Base-by-base conservation (phyloP, 345 rosid genomes). In the Anastatica hierochuntica region DNA sequence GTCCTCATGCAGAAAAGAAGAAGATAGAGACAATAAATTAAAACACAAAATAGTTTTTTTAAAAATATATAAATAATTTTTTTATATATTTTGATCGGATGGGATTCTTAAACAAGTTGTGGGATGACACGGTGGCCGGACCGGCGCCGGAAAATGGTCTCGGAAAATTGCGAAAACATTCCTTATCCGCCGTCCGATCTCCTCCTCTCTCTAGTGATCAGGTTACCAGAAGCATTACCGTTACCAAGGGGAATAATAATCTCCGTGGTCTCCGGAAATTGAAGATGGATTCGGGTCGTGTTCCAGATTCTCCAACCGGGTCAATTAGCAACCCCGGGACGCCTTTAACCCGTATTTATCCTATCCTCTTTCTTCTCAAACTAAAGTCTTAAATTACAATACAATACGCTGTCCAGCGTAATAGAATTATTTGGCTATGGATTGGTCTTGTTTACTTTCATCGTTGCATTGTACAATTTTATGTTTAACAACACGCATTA, bases 91-190 rank as follows among this genome's bases (percentile, higher is more conserved):
- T 35, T 58, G 56, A 59, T 24, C 66, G 50, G 66, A 89, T 90
- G 98, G 98, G 92, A 53, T 76, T 90, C 59, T 82, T 90, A 46
- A 81, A 84, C 67, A 79, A 86, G 77, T 73, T 90, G 44, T 90
- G 98, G 98, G 96, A 90, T 74, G 96, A 90, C 74, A 90, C 98
- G 59, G 80, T 90, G 41, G 98, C 98, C 59, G 96, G 98, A 10
- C 98, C 98, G 3, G 24, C 79, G 37, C 98, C 96, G 14, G 96
- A 82, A 8, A 47, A 73, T 12, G 98, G 95, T 53, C 79, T 87
- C 24, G 80, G 85, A 9, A 78, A 77, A 70, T 75, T 87, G 36
- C 74, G 92, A 41, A 82, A 80, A 66, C 77, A 73, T 49, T 83
- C 95, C 3, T 70, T 75, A 60, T 37, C 80, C 42, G 68, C 59